Percentiles rank a stretch among this genome's conserved stretches.
These are phyloP conservation scores for Micractinium sp. DNA, from an alignment of 139 green algal genomes.

Conservation along the genomic window DNA sequence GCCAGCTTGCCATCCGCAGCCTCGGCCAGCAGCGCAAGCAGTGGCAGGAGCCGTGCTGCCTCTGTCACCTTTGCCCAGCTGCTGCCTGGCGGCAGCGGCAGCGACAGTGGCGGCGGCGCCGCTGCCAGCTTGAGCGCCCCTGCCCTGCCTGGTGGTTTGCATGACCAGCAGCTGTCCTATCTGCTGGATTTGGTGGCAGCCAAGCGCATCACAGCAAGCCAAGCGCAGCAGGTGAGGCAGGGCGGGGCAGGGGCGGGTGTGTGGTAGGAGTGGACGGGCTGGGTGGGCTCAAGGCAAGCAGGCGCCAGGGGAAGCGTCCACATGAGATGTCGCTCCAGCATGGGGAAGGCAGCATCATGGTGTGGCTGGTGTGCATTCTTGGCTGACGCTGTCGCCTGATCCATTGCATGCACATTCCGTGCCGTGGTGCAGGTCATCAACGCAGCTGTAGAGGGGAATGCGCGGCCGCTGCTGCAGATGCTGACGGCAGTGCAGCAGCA, in stretches of 20 bases:
- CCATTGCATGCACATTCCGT: background rate
- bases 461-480: conserved; percentile 6
- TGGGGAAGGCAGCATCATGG: background rate
- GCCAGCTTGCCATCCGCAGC: background rate
- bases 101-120: background rate
- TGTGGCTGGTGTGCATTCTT: background rate
- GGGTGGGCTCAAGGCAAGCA: no score
- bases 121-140: background rate
- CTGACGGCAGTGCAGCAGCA: background rate
- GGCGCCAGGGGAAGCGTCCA: no score
- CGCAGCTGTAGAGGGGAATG: conserved; percentile 7
- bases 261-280: background rate
- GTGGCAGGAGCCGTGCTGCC: background rate
- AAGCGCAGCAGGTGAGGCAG: conserved; percentile 18
- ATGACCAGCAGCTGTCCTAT: conserved; percentile 4
- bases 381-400: background rate
- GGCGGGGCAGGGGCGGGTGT: background rate
- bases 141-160: background rate
- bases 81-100: background rate
- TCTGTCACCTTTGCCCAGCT: background rate
- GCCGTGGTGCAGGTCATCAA: conserved; percentile 7
- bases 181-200: conserved; percentile 27
- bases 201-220: background rate
- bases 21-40: background rate
- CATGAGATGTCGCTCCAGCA: background rate